Conservation (phyloP, 495 filamentous ascomycete species). For the Amniculicola lignicola region DNA sequence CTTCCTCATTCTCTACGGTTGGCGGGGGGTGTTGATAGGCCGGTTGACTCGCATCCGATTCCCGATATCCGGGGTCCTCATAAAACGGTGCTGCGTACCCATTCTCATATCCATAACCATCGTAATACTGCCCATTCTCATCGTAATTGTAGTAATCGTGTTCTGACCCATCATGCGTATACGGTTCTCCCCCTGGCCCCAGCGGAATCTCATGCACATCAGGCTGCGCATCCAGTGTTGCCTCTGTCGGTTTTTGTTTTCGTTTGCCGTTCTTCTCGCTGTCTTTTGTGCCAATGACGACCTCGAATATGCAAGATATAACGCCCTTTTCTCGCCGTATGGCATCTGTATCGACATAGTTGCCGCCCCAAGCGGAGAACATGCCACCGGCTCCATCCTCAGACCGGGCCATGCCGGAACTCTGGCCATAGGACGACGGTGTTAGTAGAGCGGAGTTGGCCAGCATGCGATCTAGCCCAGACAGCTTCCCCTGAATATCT, state of each 20-base stretch:
- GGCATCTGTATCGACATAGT: constrained; percentile 84
- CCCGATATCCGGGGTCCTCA: constrained; percentile 20
- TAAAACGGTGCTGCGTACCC: constrained; percentile 14
- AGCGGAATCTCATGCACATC: constrained; percentile 34
- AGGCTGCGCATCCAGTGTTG: constrained; percentile 28
- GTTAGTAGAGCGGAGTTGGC: constrained; percentile 56
- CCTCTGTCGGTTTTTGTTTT: constrained; percentile 22
- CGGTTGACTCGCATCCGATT: neutral
- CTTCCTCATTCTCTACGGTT: constrained; percentile 20
- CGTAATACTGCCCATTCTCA: constrained; percentile 36
- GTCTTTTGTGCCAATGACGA: constrained; percentile 85
- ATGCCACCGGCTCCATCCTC: constrained; percentile 41
- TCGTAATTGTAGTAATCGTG: constrained; percentile 43
- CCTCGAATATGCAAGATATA: constrained; percentile 75
- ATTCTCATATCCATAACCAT: constrained; percentile 18
- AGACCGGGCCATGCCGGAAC: too few species aligned
- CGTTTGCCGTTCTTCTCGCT: constrained; percentile 59
- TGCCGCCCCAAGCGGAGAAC: constrained; percentile 60
- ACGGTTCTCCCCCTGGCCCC: constrained; percentile 13
- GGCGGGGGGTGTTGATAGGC: neutral
- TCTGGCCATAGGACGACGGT: constrained; percentile 1
- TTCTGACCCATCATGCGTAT: constrained; percentile 7
- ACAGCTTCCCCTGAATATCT: constrained; percentile 83
- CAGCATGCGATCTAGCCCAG: constrained; percentile 61
- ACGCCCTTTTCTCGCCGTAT: constrained; percentile 86